These are phyloP conservation scores for Thermoascus crustaceus DNA, from an alignment of 2,329 filamentous ascomycete species.

Conservation along the genomic window DNA sequence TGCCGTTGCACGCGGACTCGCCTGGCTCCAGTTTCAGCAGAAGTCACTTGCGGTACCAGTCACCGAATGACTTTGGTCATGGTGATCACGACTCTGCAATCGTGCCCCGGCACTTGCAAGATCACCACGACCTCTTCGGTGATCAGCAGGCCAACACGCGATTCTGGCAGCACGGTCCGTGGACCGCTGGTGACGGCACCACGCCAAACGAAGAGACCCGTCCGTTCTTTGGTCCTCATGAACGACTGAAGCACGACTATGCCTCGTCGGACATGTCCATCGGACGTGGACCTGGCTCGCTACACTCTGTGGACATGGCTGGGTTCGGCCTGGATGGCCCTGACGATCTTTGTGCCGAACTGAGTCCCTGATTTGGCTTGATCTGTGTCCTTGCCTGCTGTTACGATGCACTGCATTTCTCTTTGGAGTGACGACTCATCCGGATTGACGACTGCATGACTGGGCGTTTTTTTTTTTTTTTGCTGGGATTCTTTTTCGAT, in stretches of 20 bases:
- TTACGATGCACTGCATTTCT: slow-evolving; percentile 28
- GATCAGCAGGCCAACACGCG: slow-evolving; percentile 38
- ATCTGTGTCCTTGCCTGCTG: slow-evolving; percentile 13
- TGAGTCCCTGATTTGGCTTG: slow-evolving; percentile 27
- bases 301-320: slow-evolving; percentile 39
- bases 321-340: slow-evolving; percentile 34
- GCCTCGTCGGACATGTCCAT: slow-evolving; percentile 37
- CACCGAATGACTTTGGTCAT: slow-evolving; percentile 34
- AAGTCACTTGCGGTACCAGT: slow-evolving; percentile 34
- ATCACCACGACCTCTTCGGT: slow-evolving; percentile 38
- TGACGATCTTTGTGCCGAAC: slow-evolving; percentile 28
- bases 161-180: slow-evolving; percentile 37
- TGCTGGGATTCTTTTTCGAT: slow-evolving; percentile 10
- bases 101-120: slow-evolving; percentile 21
- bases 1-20: slow-evolving; percentile 34
- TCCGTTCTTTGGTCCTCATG: slow-evolving; percentile 37
- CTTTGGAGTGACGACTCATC: slow-evolving; percentile 35
- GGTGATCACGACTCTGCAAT: slow-evolving; percentile 20
- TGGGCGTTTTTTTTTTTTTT: slow-evolving; percentile 25
- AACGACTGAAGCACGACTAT: slow-evolving; percentile 37
- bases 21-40: slow-evolving; percentile 36
- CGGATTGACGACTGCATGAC: slow-evolving; percentile 35
- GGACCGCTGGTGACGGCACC: slow-evolving; percentile 34
- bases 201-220: slow-evolving; percentile 35
- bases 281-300: slow-evolving; percentile 34